These are phyloP conservation scores for Daldinia concentrica DNA, from an alignment of 495 filamentous ascomycete species.

Conservation along the genomic window DNA sequence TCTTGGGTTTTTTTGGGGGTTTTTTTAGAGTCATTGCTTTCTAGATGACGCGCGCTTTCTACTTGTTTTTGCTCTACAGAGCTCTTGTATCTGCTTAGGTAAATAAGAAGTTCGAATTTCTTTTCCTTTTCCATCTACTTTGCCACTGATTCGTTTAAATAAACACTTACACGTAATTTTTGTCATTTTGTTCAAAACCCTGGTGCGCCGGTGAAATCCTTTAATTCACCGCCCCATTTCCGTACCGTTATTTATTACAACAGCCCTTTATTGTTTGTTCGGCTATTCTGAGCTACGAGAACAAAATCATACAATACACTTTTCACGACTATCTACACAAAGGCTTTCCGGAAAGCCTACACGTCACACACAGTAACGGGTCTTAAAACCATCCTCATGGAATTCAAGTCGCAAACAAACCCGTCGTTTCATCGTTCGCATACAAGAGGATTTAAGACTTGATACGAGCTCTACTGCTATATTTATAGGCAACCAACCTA, in stretches of 20 bases:
- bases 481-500: not conserved
- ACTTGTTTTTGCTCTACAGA: not conserved
- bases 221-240: slow-evolving; percentile 16
- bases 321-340: slow-evolving; percentile 18
- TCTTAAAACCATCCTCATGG: slow-evolving; percentile 45
- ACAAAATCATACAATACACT: not conserved
- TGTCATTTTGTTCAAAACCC: slow-evolving; percentile 13
- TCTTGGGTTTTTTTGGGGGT: not conserved
- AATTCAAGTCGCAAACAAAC: slow-evolving; percentile 44
- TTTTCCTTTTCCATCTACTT: slow-evolving; percentile 4
- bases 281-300: not conserved
- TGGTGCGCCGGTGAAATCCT: slow-evolving; percentile 31
- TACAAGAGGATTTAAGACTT: slow-evolving; percentile 45
- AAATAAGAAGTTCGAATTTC: slow-evolving; percentile 18
- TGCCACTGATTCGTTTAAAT: slow-evolving; percentile 23
- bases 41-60: slow-evolving; percentile 19
- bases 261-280: slow-evolving; percentile 6
- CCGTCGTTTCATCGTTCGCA: slow-evolving; percentile 35
- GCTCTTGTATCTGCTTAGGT: slow-evolving; percentile 10
- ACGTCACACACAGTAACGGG: not conserved
- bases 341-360: slow-evolving; percentile 9
- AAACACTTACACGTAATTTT: not conserved
- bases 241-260: not conserved
- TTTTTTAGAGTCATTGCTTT: not conserved
- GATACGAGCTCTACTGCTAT: slow-evolving; percentile 26